Evolutionary conservation across 2,329 filamentous ascomycete species (phyloP).

Genomic region (Herpotrichia juniperi): DNA sequence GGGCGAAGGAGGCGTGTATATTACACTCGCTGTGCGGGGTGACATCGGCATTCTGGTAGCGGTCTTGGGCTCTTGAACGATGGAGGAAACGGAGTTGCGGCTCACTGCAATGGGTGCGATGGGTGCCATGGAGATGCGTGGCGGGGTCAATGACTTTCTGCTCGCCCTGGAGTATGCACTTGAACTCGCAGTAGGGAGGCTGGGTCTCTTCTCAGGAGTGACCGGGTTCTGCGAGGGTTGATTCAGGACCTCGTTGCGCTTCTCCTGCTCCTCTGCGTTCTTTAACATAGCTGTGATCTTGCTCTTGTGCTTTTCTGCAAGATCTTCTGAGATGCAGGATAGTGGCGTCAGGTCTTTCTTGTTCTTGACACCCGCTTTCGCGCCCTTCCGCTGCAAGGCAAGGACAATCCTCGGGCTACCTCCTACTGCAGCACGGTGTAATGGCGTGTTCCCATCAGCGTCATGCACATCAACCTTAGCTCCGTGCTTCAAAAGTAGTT

Average conservation of each 20-base stretch:
- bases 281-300: conserved; percentile 29
- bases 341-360: conserved; percentile 21
- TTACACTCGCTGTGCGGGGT: not conserved
- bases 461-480: conserved; percentile 23
- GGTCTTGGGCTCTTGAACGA: not conserved
- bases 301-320: conserved; percentile 21
- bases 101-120: not conserved
- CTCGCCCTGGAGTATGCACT: not conserved
- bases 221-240: not conserved
- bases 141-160: not conserved
- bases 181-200: not conserved
- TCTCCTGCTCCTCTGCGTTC: conserved; percentile 21
- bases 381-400: conserved; percentile 23
- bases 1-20: not conserved
- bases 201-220: not conserved
- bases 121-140: not conserved
- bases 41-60: not conserved
- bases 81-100: not conserved
- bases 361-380: conserved; percentile 23
- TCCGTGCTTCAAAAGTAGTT: conserved; percentile 23
- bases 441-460: conserved; percentile 22
- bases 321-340: conserved; percentile 16
- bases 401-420: conserved; percentile 22
- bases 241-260: conserved; percentile 9
- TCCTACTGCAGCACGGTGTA: conserved; percentile 26